A percentile compares a stretch with the other conserved stretches of the same genome.
Conservation (phyloP, 2,329 filamentous ascomycete genomes). For the Trichophyton schoenleinii region DNA sequence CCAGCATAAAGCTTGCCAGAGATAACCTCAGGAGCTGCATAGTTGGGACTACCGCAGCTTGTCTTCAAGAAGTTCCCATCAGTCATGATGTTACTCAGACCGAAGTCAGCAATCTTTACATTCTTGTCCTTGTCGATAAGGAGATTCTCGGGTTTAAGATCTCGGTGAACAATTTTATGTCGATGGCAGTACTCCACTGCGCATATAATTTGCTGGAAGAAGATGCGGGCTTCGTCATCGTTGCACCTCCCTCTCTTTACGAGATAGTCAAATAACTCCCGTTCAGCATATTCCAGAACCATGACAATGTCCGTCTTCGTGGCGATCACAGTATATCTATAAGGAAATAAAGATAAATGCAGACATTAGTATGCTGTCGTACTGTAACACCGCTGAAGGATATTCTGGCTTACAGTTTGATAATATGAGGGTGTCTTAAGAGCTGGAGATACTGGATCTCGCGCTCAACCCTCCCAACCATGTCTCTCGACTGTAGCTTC, state of each 20-base stretch:
- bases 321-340: constrained; percentile 89
- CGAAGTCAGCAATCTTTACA: constrained; percentile 98
- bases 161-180: constrained; percentile 96
- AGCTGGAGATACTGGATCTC: constrained; percentile 98
- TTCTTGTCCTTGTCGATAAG: constrained; percentile 91
- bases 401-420: constrained; percentile 63
- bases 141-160: constrained; percentile 93
- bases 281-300: constrained; percentile 95
- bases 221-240: constrained; percentile 84
- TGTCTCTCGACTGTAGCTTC: constrained; percentile 91
- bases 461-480: constrained; percentile 92
- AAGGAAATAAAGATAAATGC: constrained; percentile 6
- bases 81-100: constrained; percentile 98
- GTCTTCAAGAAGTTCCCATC: constrained; percentile 98
- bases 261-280: constrained; percentile 95
- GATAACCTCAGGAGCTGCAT: constrained; percentile 94
- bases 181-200: constrained; percentile 98
- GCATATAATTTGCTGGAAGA: constrained; percentile 98
- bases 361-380: background rate
- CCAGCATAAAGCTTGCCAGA: constrained; percentile 95
- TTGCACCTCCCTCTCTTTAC: constrained; percentile 86
- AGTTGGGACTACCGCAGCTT: constrained; percentile 95
- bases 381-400: background rate
- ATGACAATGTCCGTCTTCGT: constrained; percentile 92
- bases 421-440: constrained; percentile 92